phyloP scores from a whole-genome alignment of 2,329 filamentous ascomycete genomes.

The Exophiala aquamarina region DNA sequence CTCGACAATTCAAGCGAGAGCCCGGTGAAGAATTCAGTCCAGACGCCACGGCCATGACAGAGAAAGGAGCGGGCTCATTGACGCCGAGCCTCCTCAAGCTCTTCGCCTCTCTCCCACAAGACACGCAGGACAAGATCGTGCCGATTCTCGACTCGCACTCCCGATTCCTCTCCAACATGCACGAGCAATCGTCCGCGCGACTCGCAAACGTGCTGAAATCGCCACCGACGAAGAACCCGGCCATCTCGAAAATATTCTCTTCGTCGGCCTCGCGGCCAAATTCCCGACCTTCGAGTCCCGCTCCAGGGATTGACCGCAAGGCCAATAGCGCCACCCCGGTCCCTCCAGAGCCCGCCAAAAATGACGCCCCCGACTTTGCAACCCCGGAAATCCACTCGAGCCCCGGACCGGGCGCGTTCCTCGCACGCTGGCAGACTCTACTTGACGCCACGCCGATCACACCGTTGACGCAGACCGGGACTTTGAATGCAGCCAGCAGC shows the following conservation, averaged over 20 bases:
- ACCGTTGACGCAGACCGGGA: conserved; percentile 54
- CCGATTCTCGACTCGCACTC: conserved; percentile 60
- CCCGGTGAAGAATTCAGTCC: conserved; percentile 12
- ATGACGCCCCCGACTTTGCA: conserved; percentile 1
- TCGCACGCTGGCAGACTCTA: conserved; percentile 70
- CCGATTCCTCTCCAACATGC: conserved; percentile 58
- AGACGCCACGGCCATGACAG: conserved; percentile 28
- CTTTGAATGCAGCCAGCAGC: conserved; percentile 55
- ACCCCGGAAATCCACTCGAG: conserved; percentile 35
- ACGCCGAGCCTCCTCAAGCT: conserved; percentile 42
- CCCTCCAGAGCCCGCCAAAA: conserved; percentile 1
- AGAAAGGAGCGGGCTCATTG: conserved; percentile 42
- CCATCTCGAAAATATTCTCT: conserved; percentile 25
- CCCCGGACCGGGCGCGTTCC: conserved; percentile 69
- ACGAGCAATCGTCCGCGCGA: conserved; percentile 53
- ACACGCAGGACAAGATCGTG: conserved; percentile 49
- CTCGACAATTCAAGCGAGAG: conserved; percentile 53
- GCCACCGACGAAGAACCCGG: conserved; percentile 25
- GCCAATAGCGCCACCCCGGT: background rate
- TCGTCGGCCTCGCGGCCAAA: conserved; percentile 11
- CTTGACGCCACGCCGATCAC: conserved; percentile 70
- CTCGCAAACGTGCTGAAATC: conserved; percentile 58
- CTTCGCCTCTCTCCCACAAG: conserved; percentile 48
- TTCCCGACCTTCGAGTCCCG: conserved; percentile 14
- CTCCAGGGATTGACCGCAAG: conserved; percentile 9